Percentiles rank a stretch among this genome's conserved stretches.
phyloP scores from a whole-genome alignment of 163 green algal genomes.

The Prototheca cutis region DNA sequence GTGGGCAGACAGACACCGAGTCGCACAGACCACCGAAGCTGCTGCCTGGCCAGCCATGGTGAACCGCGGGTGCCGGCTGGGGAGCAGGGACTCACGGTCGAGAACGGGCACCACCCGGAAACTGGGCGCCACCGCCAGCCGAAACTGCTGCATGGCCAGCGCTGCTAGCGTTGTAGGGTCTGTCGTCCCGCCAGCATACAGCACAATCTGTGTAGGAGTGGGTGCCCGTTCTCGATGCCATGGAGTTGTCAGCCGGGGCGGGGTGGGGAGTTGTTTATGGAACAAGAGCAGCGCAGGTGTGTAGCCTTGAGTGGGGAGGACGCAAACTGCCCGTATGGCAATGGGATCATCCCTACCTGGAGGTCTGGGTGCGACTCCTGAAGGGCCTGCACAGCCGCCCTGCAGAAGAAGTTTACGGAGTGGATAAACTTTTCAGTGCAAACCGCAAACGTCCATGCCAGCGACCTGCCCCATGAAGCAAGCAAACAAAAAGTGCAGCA shows the following conservation, averaged over 20 bases:
- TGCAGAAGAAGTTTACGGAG: no score
- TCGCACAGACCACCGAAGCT: conserved; percentile 52
- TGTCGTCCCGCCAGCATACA: not conserved
- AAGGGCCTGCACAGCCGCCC: conserved; percentile 59
- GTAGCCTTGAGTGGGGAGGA: no score
- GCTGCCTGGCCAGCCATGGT: conserved; percentile 75
- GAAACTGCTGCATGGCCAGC: conserved; percentile 39
- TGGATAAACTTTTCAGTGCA: no score
- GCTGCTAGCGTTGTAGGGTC: conserved; percentile 19
- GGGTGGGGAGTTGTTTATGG: not conserved
- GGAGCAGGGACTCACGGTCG: conserved; percentile 35
- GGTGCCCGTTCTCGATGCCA: no score
- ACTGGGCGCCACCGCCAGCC: conserved; percentile 19
- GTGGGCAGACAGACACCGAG: conserved; percentile 51
- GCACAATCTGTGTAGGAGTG: conserved; percentile 29
- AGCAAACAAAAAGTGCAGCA: no score
- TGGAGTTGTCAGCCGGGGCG: not conserved
- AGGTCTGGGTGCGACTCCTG: conserved; percentile 37
- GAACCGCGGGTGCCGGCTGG: conserved; percentile 61
- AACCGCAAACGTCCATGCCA: no score
- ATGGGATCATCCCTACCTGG: no score
- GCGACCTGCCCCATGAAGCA: no score
- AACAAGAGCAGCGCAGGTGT: no score
- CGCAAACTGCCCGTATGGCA: no score
- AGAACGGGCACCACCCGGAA: conserved; percentile 54